A percentile compares a stretch with the other conserved stretches of the same genome.
phyloP scores from a whole-genome alignment of 75 land plant genomes.

The Selaginella moellendorffii region DNA sequence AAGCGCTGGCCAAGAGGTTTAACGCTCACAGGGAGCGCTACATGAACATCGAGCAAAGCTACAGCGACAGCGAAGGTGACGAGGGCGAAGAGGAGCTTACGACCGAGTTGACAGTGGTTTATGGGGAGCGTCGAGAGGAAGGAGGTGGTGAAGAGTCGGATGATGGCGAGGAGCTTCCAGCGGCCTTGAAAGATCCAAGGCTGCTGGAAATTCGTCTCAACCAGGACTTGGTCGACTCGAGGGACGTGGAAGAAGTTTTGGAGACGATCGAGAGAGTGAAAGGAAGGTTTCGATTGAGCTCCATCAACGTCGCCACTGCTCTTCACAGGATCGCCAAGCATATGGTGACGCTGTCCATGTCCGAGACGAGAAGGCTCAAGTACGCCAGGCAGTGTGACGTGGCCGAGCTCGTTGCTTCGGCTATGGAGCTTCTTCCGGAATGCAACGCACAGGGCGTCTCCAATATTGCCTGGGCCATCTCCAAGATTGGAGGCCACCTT shows the following conservation, averaged over 20 bases:
- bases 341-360: slow-evolving; percentile 53
- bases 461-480: slow-evolving; percentile 68
- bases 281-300: slow-evolving; percentile 25
- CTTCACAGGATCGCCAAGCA: slow-evolving; percentile 81
- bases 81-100: not conserved
- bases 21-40: too few relatives aligned
- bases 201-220: not conserved
- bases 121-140: not conserved
- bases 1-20: too few relatives aligned
- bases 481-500: slow-evolving; percentile 79
- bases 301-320: slow-evolving; percentile 73
- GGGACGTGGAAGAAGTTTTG: not conserved
- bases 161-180: not conserved
- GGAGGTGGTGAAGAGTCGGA: not conserved
- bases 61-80: not conserved
- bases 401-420: slow-evolving; percentile 67
- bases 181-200: not conserved
- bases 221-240: not conserved
- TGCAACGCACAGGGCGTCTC: slow-evolving; percentile 79
- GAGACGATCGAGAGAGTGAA: not conserved
- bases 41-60: too few relatives aligned
- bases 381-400: slow-evolving; percentile 77
- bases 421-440: slow-evolving; percentile 60
- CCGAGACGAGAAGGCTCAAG: slow-evolving; percentile 40
- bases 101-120: not conserved